Base-by-base conservation (phyloP, 495 filamentous ascomycete genomes). In the Bacidia rubella region DNA sequence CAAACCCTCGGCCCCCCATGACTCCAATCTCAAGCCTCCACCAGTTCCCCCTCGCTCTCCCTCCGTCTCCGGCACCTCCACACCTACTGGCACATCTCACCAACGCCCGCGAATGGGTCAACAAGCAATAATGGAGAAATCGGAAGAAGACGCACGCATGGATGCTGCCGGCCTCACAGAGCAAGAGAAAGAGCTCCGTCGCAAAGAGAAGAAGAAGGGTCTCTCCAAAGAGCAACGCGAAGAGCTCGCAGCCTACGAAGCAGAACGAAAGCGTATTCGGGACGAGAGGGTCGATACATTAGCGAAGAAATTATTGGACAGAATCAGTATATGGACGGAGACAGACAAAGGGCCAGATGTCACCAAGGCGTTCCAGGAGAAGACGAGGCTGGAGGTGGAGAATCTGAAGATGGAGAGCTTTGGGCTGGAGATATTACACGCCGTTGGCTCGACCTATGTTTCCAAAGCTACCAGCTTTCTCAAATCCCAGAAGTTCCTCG, bases 401-500 rank as follows among this genome's bases (percentile, higher is more conserved):
- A 93, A 96, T 59, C 68, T 97, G 58, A 99, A 97, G 73, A 97
- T 99, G 87, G 92, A 99, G 70, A 90, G 85, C 11, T 99, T 99
- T 63, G 92, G 92, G 35, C 70, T 99, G 32, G 92, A 99, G 60
- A 99, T 99, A 58, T 72, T 99, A 21, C 92, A 99, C 66, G 89
- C 92, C 20, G 88, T 99, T 58, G 90, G 93, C 22, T 71, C 79
- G 20, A 92, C 86, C 4, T 99, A 99, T 65, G 64, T 90, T 19
- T 79, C 81, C 56, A 97, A 96, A 68, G 86, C 82, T 11, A 84
- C 84, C 22, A 81, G 85, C 0, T 82, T 95, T 62, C 71, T 99
- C 49, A 95, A 95, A 67, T 87, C 83, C 5, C 92, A 97, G 64
- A 96, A 96, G 66, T 95, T 94, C 71, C 78, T 98, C 46, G 93